Evolutionary conservation across 257 asterid genomes (phyloP), one percentile per base, ranked within the genome.

Genomic region (Verbascum thapsus): DNA sequence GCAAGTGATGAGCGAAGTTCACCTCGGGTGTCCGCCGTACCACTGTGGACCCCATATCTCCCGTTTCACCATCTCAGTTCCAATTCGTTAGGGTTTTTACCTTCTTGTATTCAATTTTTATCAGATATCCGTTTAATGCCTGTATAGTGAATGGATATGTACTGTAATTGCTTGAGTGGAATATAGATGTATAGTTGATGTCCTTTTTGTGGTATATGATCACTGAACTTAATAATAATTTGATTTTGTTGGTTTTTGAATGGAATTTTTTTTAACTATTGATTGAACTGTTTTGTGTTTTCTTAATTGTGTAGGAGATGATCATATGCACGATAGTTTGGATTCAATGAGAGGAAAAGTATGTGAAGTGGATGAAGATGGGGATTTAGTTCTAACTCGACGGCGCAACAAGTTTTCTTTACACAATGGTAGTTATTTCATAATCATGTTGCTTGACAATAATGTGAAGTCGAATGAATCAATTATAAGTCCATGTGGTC

Each of bases 1-100:
- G 51, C 95, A 80, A 69, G 97, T 92, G 70, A 92, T 92, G 97
- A 92, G 99, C 52, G 99, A 92, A 66, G 75, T 92, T 70, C 99
- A 89, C 74, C 80, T 92, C 17, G 99, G 99, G 5, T 92, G 99
- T 60, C 91, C 95, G 6, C 88, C 99, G 44, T n/a, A 77, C 59
- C 73, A 72, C 66, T 60, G 80, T 12, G 94, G 91, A 49, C 76
- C 83, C 19, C 86, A 79, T 73, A 30, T 81, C 59, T 92, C 99
- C 61, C 78, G 63, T 72, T 92, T 89, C 82, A 72, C 86, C 67
- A 74, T 92, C 72, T 73, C 72, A 26, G 52, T 79, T 18, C 94
- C 90, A 58, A 74, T 73, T 61, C 51, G 66, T 55, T 35, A 71
- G 75, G 87, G 83, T 78, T 72, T 30, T 40, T 56, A 26, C 55